phyloP scores from a whole-genome alignment of 1,284 basidiomycete genomes.

The Cryptococcus sp. region DNA sequence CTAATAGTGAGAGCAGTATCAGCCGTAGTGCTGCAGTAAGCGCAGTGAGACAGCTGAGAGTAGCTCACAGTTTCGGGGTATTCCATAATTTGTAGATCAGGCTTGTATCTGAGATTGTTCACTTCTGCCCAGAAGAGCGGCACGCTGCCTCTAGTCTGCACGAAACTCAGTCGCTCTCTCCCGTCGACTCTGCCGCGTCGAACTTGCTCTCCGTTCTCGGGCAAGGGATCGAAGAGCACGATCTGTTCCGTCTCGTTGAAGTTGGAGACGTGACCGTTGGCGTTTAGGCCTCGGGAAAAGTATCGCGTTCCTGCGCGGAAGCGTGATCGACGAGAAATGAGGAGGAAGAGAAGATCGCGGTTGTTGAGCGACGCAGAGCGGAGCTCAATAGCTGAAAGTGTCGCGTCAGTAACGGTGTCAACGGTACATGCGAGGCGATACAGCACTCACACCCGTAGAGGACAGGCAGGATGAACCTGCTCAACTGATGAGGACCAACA shows the following conservation, averaged over 20 bases:
- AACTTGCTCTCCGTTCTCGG: constrained; percentile 37
- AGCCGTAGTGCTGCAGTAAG: not conserved
- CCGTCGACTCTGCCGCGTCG: constrained; percentile 54
- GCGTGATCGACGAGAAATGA: constrained; percentile 90
- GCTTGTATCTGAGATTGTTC: constrained; percentile 94
- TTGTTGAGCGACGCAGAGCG: constrained; percentile 76
- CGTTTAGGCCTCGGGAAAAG: constrained; percentile 91
- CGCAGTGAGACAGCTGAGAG: not conserved
- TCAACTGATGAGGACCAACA: constrained; percentile 59
- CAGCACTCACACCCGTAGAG: constrained; percentile 78
- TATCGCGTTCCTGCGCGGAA: constrained; percentile 95
- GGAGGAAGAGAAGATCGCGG: constrained; percentile 76
- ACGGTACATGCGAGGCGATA: not conserved
- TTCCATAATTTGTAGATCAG: constrained; percentile 96
- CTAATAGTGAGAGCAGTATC: constrained; percentile 52
- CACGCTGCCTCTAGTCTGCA: constrained; percentile 91
- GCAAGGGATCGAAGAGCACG: constrained; percentile 69
- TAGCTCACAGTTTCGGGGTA: constrained; percentile 71
- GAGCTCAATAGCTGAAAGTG: constrained; percentile 75
- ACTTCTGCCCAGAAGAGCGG: constrained; percentile 97
- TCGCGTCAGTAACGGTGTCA: constrained; percentile 4
- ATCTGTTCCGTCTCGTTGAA: constrained; percentile 96
- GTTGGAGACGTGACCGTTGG: constrained; percentile 66
- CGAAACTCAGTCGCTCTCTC: constrained; percentile 67
- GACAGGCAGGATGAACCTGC: constrained; percentile 84